phyloP scores from a whole-genome alignment of 1,284 basidiomycete species.

The Neotropicomus parvogracilis region DNA sequence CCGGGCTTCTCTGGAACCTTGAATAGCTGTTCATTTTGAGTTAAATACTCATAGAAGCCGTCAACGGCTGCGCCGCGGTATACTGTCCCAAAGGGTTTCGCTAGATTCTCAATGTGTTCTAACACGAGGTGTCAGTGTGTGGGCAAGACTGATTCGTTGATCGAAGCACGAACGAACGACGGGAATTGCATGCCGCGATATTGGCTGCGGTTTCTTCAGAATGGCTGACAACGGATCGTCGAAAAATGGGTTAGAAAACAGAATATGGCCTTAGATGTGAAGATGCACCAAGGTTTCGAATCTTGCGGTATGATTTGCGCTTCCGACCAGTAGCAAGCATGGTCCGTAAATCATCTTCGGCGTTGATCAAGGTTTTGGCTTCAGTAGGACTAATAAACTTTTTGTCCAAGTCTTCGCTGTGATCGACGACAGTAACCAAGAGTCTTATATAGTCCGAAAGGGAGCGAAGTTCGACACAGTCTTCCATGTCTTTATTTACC shows the following conservation, averaged over 20 bases:
- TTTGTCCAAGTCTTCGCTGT: background rate
- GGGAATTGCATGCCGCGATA: too few relatives aligned
- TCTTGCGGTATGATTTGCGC: constrained; percentile 4
- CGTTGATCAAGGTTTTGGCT: background rate
- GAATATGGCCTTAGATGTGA: too few relatives aligned
- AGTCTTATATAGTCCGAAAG: too few relatives aligned
- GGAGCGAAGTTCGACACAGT: background rate
- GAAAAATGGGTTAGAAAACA: too few relatives aligned
- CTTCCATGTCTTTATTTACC: background rate
- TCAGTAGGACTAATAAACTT: background rate
- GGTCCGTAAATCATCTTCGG: background rate
- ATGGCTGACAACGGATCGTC: too few relatives aligned
- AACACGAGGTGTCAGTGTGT: too few relatives aligned
- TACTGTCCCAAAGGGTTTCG: background rate
- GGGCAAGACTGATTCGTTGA: too few relatives aligned
- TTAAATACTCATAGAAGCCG: constrained; percentile 20
- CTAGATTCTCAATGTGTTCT: too few relatives aligned
- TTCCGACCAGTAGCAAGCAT: constrained; percentile 4
- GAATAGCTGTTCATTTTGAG: constrained; percentile 12
- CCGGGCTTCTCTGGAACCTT: background rate
- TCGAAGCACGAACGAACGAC: too few relatives aligned
- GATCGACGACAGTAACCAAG: background rate
- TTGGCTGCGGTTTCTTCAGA: background rate
- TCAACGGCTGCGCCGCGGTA: constrained; percentile 15
- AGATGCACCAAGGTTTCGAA: constrained; percentile 15